phyloP scores from a whole-genome alignment of 495 filamentous ascomycete genomes.

The Gamarada debralockiae region DNA sequence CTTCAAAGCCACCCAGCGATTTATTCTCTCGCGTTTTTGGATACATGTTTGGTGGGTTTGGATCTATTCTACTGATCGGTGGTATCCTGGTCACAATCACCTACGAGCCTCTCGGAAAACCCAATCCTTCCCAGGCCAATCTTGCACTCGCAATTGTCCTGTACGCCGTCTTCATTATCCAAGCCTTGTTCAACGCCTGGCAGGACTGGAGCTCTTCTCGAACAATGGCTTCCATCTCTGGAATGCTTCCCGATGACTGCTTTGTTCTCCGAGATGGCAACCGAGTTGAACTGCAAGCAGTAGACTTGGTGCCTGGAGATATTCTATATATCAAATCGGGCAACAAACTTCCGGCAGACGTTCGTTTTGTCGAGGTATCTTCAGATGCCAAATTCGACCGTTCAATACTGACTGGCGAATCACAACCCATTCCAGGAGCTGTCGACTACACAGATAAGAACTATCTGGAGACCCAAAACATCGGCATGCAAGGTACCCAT shows the following conservation, averaged over 20 bases:
- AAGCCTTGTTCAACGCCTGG: conserved; percentile 62
- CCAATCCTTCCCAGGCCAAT: conserved; percentile 53
- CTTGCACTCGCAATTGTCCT: conserved; percentile 62
- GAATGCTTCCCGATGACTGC: conserved; percentile 61
- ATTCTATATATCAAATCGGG: conserved; percentile 57
- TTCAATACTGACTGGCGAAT: conserved; percentile 63
- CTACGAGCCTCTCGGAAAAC: conserved; percentile 65
- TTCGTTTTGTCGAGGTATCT: conserved; percentile 58
- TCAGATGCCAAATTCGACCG: conserved; percentile 68
- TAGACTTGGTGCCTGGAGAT: conserved; percentile 64
- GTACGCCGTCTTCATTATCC: conserved; percentile 57
- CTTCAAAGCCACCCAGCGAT: conserved; percentile 51
- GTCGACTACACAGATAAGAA: conserved; percentile 60
- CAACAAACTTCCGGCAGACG: conserved; percentile 64
- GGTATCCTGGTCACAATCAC: conserved; percentile 59
- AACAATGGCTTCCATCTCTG: conserved; percentile 60
- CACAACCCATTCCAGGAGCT: conserved; percentile 54
- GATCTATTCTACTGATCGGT: conserved; percentile 56
- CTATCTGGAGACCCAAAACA: conserved; percentile 67
- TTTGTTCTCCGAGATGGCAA: conserved; percentile 53
- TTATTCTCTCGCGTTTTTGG: conserved; percentile 51
- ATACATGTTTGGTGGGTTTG: conserved; percentile 72
- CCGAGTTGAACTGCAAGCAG: conserved; percentile 41
- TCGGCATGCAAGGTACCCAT: conserved; percentile 65
- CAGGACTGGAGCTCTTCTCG: conserved; percentile 56